phyloP scores from a whole-genome alignment of 306 rosid species.

The Canavalia gladiata region DNA sequence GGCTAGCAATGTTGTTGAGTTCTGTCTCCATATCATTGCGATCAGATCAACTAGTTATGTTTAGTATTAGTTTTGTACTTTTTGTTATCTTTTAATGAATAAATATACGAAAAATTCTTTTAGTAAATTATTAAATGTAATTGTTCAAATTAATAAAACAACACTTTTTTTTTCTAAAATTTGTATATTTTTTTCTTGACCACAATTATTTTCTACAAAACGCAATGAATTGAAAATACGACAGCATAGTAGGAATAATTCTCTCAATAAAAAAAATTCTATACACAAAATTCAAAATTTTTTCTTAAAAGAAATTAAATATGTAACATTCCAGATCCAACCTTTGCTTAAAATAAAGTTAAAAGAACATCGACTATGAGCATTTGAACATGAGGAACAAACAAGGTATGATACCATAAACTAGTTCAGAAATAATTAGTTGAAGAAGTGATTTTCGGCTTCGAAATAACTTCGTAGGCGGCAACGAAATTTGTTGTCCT shows the following conservation, averaged over 20 bases:
- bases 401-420: conserved; percentile 4
- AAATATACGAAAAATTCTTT: not conserved
- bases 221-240: too few relatives aligned
- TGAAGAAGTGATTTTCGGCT: not conserved
- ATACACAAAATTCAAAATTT: too few relatives aligned
- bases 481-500: conserved; percentile 42
- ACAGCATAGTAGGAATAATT: too few relatives aligned
- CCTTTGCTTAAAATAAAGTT: not conserved
- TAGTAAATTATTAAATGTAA: not conserved
- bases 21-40: not conserved
- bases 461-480: conserved; percentile 29
- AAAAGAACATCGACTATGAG: not conserved
- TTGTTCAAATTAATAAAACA: not conserved
- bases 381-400: not conserved
- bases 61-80: not conserved
- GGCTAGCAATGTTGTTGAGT: not conserved
- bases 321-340: too few relatives aligned
- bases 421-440: not conserved
- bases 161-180: not conserved
- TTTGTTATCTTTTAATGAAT: not conserved
- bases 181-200: too few relatives aligned
- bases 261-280: too few relatives aligned
- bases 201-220: too few relatives aligned
- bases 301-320: too few relatives aligned
- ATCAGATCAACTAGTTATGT: not conserved